A percentile compares a stretch with the other conserved stretches of the same genome.
Evolutionary conservation across 2,329 filamentous ascomycete genomes (phyloP).

Genomic region (Hypomyces rosellus): DNA sequence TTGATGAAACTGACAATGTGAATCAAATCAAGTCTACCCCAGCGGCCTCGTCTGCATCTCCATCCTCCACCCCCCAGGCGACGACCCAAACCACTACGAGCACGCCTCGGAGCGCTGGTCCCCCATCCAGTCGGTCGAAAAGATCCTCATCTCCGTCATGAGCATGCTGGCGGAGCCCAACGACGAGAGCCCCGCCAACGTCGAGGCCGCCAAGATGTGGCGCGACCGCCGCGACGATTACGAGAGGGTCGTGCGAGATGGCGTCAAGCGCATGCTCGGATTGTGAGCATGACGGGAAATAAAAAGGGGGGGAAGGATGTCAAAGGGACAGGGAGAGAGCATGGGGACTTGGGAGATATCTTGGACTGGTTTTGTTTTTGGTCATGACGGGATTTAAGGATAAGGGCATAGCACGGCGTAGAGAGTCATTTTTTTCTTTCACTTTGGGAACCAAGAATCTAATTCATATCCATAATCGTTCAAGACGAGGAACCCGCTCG

Average conservation of each 20-base stretch:
- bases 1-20: not conserved
- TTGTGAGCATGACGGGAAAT: conserved; percentile 38
- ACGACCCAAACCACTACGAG: conserved; percentile 98
- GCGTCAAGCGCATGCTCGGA: conserved; percentile 73
- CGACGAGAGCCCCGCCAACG: conserved; percentile 92
- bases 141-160: conserved; percentile 95
- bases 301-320: too few relatives aligned
- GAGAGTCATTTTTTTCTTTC: conserved; percentile 3
- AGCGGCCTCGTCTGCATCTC: conserved; percentile 94
- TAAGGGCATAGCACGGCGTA: conserved; percentile 11
- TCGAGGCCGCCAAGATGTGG: conserved; percentile 97
- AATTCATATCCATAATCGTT: not conserved
- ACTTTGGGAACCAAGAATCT: not conserved
- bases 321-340: too few relatives aligned
- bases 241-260: conserved; percentile 76
- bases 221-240: conserved; percentile 77
- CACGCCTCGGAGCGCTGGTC: conserved; percentile 93
- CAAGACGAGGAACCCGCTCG: not conserved
- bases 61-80: conserved; percentile 93
- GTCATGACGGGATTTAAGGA: too few relatives aligned
- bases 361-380: too few relatives aligned
- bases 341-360: too few relatives aligned
- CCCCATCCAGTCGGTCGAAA: conserved; percentile 94
- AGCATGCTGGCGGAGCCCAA: conserved; percentile 97
- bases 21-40: conserved; percentile 75